Evolutionary conservation across 495 filamentous ascomycete genomes (phyloP), one percentile per base, ranked within the genome.

Genomic region (Aspergillus bertholletiae): DNA sequence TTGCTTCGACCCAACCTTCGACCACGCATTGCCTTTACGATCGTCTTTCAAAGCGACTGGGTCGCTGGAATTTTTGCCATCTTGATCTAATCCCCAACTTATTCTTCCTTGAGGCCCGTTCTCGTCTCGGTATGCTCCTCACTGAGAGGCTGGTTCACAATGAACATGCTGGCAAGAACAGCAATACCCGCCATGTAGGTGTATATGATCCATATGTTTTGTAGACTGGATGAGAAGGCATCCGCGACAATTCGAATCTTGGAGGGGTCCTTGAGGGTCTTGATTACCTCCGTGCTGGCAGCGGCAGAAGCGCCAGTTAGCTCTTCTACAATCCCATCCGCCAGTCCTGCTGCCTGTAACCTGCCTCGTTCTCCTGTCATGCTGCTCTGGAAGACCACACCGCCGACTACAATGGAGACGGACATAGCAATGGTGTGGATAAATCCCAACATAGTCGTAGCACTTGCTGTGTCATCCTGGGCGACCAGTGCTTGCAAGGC

Each of bases 321-420:
- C 13, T n/a, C 13, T 13, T 43, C 17, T 18, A 21, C 20, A 5
- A 43, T 7, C 13, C 22, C 18, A 15, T 43, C 39, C 39, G n/a
- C 17, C 34, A 43, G 39, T 17, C 18, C 39, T 22, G 39, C 39
- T 22, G 5, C 12, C 3, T 20, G 17, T 13, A 43, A 43, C 3
- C 1, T 1, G 15, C n/a, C 22, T 21, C 39, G 39, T 18, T 43
- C 39, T 20, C 22, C 3, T 21, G 17, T 5, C 47, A 59, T 55
- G 12, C 47, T 30, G 37, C 66, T 61, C 43, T 68, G 63, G 35
- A 91, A 90, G 30, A 91, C 79, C 11, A 90, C 85, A 1, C 82
- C 78, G 9, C 88, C 89, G 23, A 90, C 76, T 34, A 87, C 85
- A 21, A 89, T 76, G 9, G 80, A 82, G 17, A 85, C 61, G 4